Base-by-base conservation (phyloP, 306 rosid genomes). In the Castanea mollissima region DNA sequence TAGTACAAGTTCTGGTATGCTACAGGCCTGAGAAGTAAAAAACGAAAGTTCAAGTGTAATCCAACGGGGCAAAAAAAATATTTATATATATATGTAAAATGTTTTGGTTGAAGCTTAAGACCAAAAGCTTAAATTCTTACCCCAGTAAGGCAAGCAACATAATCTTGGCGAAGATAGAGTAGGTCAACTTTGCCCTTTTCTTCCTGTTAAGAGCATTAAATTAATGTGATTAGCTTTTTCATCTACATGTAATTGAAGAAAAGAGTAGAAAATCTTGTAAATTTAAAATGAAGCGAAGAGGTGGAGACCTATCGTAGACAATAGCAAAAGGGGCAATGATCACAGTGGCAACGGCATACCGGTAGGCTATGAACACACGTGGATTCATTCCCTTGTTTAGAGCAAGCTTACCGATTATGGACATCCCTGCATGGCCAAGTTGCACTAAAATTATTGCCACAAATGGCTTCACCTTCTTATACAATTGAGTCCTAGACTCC, bases 1-100 rank as follows among this genome's bases (percentile, higher is more conserved):
- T 85, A 85, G 82, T 51, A 82, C 87, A 90, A 56, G 88, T 87
- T 90, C 76, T 89, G 92, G 63, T 89, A 91, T 1, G 88, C 76
- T 27, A 85, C 92, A 7, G 94, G 94, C 82, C 94, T 88, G 76
- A 68, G 12, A 2, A 3, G 21, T 8, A 29, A 4, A 41, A 25
- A 69, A 64, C 25, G 25, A 4, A 11, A 10, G 49, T 9, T 59
- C 5, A 5, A 46, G 6, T 9, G 55, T 1, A 6, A 20, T 1
- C 55, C 4, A 20, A 25, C 6, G 8, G 11, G 46, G 46, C 11
- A 41, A 41, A 0, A 23, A 23, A 21, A 21, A 21, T 21, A 21
- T 21, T 21, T 5, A 34, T 34, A 41, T 2, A 41, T 38, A 0
- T 41, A 9, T 8, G 10, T 21, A 4, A 10, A 60, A 21, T 21